These are phyloP conservation scores for Darksidea phi DNA, from an alignment of 495 filamentous ascomycete genomes.

Conservation along the genomic window DNA sequence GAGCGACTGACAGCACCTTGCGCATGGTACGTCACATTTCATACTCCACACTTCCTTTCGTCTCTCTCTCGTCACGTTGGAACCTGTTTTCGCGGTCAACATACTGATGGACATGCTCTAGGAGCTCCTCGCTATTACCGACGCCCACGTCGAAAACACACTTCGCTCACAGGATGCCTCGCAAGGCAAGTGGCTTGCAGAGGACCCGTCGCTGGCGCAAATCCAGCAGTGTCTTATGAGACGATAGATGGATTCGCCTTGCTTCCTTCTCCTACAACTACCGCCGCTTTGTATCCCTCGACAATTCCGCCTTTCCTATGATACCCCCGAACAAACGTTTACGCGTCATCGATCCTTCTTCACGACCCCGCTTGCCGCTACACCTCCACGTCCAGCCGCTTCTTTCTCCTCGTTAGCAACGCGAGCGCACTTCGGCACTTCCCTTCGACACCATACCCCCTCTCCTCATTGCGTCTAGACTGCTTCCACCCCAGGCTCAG, in stretches of 20 bases:
- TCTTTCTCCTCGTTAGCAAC: no score
- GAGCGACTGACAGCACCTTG: conserved; percentile 58
- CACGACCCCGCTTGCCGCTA: no score
- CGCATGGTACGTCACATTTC: conserved; percentile 54
- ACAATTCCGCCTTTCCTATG: background rate
- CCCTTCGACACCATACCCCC: no score
- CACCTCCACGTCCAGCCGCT: no score
- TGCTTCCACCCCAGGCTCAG: no score
- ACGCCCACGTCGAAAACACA: conserved; percentile 42
- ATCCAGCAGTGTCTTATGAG: conserved; percentile 32
- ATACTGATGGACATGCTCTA: background rate
- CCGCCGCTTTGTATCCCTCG: background rate
- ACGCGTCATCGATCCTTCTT: no score
- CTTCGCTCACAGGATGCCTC: conserved; percentile 40
- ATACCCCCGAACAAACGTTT: background rate
- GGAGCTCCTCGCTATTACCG: conserved; percentile 44
- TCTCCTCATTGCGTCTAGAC: no score
- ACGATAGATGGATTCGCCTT: conserved; percentile 13
- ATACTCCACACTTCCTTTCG: background rate
- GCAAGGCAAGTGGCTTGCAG: conserved; percentile 44
- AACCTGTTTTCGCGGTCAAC: background rate
- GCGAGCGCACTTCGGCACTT: no score
- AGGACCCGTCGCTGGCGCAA: conserved; percentile 41
- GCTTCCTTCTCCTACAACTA: background rate
- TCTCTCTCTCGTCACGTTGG: background rate